Evolutionary conservation across 108 stramenopile species (phyloP).

Genomic region (Nitzschia inconspicua): DNA sequence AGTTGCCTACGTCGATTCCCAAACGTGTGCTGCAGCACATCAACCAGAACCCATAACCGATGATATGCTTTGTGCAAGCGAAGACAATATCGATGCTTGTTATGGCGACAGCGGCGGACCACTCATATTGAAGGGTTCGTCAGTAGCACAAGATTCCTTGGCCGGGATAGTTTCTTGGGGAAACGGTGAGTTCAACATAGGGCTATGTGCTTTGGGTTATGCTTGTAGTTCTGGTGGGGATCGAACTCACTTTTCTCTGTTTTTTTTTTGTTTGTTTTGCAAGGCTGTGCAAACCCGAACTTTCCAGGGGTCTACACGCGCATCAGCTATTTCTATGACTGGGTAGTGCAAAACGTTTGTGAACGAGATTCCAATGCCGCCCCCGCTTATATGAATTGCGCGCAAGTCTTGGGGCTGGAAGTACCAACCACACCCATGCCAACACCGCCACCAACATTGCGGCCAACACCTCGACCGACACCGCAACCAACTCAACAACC

Average conservation of each 20-base stretch:
- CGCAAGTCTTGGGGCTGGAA: too few relatives aligned
- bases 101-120: constrained; percentile 48
- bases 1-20: constrained; percentile 27
- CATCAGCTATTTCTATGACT: constrained; percentile 45
- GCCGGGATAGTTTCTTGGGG: constrained; percentile 52
- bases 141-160: background rate
- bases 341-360: constrained; percentile 60
- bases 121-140: constrained; percentile 2
- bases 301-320: constrained; percentile 61
- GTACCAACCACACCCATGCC: too few relatives aligned
- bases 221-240: background rate
- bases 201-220: background rate
- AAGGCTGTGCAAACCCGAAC: constrained; percentile 28
- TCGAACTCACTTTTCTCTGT: too few relatives aligned
- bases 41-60: constrained; percentile 3
- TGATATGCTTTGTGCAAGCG: constrained; percentile 53
- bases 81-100: constrained; percentile 32
- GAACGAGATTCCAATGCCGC: constrained; percentile 11
- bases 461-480: too few relatives aligned
- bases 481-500: too few relatives aligned
- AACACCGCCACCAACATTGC: too few relatives aligned
- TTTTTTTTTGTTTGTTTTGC: constrained; percentile 20
- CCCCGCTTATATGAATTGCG: too few relatives aligned
- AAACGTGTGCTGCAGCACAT: constrained; percentile 31
- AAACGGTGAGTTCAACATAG: too few relatives aligned